Evolutionary conservation across 140 eudicot species (phyloP).

Genomic region (Oenanthe javanica): DNA sequence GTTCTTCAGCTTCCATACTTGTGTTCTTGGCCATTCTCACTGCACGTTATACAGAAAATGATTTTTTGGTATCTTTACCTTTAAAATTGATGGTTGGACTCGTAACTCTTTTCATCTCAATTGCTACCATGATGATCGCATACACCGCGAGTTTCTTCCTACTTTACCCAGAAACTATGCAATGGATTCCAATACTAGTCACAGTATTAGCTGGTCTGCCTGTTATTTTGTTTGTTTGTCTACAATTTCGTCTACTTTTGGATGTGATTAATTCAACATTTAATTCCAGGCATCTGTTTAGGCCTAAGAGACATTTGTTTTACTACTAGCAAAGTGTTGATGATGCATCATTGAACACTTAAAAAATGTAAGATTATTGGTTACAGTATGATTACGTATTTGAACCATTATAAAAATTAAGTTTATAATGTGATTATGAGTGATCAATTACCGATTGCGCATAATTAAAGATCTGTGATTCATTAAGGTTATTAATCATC

Average conservation of each 20-base stretch:
- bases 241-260: neutral
- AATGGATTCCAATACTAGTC: too few relatives aligned
- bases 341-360: too few relatives aligned
- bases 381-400: too few relatives aligned
- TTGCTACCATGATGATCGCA: constrained; percentile 15
- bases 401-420: too few relatives aligned
- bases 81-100: neutral
- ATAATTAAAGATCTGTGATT: too few relatives aligned
- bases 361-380: too few relatives aligned
- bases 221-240: neutral
- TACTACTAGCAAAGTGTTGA: neutral
- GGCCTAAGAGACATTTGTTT: constrained; percentile 1
- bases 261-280: neutral
- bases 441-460: too few relatives aligned
- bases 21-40: constrained; percentile 11
- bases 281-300: neutral
- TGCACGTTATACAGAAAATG: neutral
- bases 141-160: constrained; percentile 12
- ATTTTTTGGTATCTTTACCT: constrained; percentile 5
- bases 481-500: too few relatives aligned
- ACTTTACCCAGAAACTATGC: neutral
- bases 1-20: constrained; percentile 11
- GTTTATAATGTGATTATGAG: too few relatives aligned
- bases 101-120: constrained; percentile 2
- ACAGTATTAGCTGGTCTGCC: neutral